Conservation (phyloP, 2,329 filamentous ascomycete species). For the Ceratocystis ficicola region DNA sequence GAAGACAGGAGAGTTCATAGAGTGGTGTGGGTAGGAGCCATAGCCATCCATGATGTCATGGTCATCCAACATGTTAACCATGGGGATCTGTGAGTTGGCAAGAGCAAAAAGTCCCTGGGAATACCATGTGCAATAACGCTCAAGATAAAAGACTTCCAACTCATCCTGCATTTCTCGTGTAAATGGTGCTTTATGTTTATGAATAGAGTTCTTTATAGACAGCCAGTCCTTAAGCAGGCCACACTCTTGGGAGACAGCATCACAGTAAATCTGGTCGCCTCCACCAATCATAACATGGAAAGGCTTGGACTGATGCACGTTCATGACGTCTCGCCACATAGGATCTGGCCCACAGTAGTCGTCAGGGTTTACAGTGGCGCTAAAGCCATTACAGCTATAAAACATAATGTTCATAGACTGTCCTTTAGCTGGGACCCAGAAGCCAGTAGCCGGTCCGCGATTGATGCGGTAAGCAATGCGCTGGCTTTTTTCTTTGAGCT, state of each 20-base stretch:
- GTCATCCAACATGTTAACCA: conserved; percentile 97
- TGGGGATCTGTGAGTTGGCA: conserved; percentile 86
- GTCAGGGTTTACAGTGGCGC: conserved; percentile 61
- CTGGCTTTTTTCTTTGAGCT: conserved; percentile 64
- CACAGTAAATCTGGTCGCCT: conserved; percentile 95
- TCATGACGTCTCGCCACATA: conserved; percentile 91
- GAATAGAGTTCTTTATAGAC: conserved; percentile 60
- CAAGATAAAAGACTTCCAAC: conserved; percentile 75
- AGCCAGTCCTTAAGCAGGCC: conserved; percentile 74
- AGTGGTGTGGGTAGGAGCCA: conserved; percentile 81
- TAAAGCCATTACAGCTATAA: conserved; percentile 95
- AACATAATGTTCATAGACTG: conserved; percentile 99
- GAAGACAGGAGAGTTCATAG: conserved; percentile 85
- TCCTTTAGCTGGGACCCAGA: conserved; percentile 80
- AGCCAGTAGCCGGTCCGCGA: conserved; percentile 71
- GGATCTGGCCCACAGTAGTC: conserved; percentile 86
- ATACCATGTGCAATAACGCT: conserved; percentile 89
- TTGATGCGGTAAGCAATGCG: conserved; percentile 95
- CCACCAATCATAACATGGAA: conserved; percentile 99
- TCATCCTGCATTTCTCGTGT: conserved; percentile 74
- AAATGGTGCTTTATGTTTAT: conserved; percentile 70
- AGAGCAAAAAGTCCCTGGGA: conserved; percentile 90
- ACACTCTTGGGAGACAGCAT: conserved; percentile 65
- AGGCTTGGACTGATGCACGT: conserved; percentile 76
- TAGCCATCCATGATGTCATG: conserved; percentile 88